Conservation (phyloP, 2,329 filamentous ascomycete species). For the Fusarium oligoseptatum region DNA sequence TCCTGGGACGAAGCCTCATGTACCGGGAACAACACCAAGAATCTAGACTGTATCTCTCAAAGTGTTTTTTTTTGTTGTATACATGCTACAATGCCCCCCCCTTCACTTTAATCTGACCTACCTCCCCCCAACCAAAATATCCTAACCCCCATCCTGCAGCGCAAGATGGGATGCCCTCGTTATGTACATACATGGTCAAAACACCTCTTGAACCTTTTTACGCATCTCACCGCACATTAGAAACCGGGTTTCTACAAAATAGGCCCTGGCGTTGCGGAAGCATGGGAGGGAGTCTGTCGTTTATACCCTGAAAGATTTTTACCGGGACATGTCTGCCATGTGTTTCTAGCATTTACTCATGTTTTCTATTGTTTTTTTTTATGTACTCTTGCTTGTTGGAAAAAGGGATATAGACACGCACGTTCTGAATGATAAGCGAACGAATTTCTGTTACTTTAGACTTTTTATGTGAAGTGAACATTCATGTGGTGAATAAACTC, state of each 20-base stretch:
- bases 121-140: background rate
- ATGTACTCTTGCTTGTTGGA: slow-evolving; percentile 20
- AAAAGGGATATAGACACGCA: slow-evolving; percentile 28
- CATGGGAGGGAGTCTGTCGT: slow-evolving; percentile 36
- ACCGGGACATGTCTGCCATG: background rate
- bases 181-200: slow-evolving; percentile 19
- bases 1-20: slow-evolving; percentile 49
- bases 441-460: slow-evolving; percentile 23
- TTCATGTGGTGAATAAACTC: background rate
- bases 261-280: slow-evolving; percentile 31
- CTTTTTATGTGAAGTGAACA: background rate
- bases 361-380: background rate
- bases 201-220: background rate
- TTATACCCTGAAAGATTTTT: slow-evolving; percentile 42
- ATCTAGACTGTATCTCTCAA: slow-evolving; percentile 39
- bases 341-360: background rate
- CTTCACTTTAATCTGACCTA: slow-evolving; percentile 16
- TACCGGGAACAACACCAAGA: slow-evolving; percentile 54
- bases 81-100: background rate
- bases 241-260: slow-evolving; percentile 4
- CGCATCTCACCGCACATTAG: slow-evolving; percentile 15
- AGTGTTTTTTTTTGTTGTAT: background rate
- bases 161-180: slow-evolving; percentile 29
- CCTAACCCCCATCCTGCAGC: slow-evolving; percentile 23
- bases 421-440: slow-evolving; percentile 40